A percentile compares a stretch with the other conserved stretches of the same genome.
Evolutionary conservation across 495 filamentous ascomycete genomes (phyloP).

Genomic region (Xanthoparmelia taractica): DNA sequence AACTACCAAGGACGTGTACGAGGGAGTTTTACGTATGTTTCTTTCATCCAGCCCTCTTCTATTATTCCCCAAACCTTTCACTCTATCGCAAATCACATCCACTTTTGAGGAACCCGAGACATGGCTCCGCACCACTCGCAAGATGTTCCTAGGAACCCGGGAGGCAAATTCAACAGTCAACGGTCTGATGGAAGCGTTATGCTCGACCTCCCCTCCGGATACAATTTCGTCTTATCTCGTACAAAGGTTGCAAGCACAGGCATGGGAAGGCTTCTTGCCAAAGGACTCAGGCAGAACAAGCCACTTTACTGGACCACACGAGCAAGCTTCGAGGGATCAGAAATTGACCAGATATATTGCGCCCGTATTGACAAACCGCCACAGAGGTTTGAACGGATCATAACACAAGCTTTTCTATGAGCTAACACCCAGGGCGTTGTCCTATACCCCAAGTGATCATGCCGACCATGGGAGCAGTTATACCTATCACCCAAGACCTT

Average conservation of each 20-base stretch:
- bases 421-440: no score
- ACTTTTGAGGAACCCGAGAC: neutral
- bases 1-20: no score
- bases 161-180: neutral
- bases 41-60: neutral
- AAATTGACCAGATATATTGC: neutral
- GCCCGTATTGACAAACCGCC: neutral
- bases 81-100: neutral
- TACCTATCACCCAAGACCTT: neutral
- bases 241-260: neutral
- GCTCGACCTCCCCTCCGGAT: neutral
- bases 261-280: neutral
- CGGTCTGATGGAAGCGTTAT: neutral
- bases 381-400: neutral
- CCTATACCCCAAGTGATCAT: neutral
- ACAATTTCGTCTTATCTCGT: neutral
- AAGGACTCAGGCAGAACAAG: neutral
- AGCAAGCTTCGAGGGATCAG: neutral
- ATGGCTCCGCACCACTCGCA: neutral
- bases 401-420: no score
- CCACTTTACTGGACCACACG: neutral
- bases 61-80: neutral
- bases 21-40: no score
- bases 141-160: neutral
- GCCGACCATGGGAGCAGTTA: neutral